These are phyloP conservation scores for Quercus gilva DNA, from an alignment of 306 rosid species.

Conservation along the genomic window DNA sequence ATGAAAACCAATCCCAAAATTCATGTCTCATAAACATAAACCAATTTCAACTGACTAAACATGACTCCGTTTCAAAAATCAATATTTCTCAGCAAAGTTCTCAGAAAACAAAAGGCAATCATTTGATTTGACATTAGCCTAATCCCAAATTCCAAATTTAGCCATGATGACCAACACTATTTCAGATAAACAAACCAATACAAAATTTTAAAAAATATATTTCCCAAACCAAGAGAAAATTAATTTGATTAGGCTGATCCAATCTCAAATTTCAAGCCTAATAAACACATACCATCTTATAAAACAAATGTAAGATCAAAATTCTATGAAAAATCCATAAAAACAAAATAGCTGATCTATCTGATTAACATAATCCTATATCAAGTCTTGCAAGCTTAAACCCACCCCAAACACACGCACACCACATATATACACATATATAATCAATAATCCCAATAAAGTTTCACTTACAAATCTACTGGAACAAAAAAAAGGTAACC, in stretches of 20 bases:
- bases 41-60: background rate
- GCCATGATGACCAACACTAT: background rate
- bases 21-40: background rate
- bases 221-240: background rate
- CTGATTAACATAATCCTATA: background rate
- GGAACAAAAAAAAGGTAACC: background rate
- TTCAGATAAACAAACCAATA: background rate
- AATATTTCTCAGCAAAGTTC: background rate
- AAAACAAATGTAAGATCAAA: background rate
- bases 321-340: background rate
- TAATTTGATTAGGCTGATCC: background rate
- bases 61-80: no score
- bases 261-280: background rate
- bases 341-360: background rate
- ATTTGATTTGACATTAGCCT: background rate
- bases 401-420: background rate
- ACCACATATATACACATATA: background rate
- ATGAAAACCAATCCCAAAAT: conserved; percentile 5
- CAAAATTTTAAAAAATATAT: background rate
- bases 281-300: background rate
- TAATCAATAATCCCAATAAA: background rate
- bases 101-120: background rate
- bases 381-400: background rate
- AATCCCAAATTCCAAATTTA: no score
- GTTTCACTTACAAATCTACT: background rate